Evolutionary conservation across 257 asterid species (phyloP).

Genomic region (Gynochthodes officinalis): DNA sequence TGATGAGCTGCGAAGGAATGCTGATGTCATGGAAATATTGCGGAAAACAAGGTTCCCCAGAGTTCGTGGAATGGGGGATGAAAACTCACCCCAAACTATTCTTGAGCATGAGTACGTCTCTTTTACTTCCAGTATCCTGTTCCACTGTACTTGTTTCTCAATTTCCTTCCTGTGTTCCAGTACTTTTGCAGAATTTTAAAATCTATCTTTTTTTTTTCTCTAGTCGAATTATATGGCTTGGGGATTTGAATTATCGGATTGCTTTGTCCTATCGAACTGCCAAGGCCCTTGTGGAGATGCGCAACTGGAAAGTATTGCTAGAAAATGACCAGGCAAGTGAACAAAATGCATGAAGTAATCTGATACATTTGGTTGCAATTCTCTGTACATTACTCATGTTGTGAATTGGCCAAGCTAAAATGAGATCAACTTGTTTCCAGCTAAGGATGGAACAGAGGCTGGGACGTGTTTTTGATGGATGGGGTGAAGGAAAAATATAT

Average conservation of each 20-base stretch:
- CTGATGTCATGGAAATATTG: slow-evolving; percentile 95
- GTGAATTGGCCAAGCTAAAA: neutral
- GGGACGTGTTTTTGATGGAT: slow-evolving; percentile 77
- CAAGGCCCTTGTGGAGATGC: slow-evolving; percentile 97
- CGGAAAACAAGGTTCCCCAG: slow-evolving; percentile 94
- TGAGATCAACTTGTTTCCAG: slow-evolving; percentile 36
- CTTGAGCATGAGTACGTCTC: slow-evolving; percentile 86
- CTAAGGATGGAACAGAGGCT: slow-evolving; percentile 69
- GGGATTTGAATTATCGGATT: slow-evolving; percentile 90
- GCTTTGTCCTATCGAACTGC: slow-evolving; percentile 86
- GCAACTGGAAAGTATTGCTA: slow-evolving; percentile 86
- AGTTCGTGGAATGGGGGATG: slow-evolving; percentile 63
- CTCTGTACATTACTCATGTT: neutral
- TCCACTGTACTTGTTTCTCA: neutral
- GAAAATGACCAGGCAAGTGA: slow-evolving; percentile 89
- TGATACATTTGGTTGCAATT: neutral
- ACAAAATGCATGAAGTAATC: neutral
- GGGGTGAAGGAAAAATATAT: slow-evolving; percentile 85
- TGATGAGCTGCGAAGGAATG: slow-evolving; percentile 85
- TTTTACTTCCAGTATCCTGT: neutral
- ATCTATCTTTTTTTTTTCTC: slow-evolving; percentile 17
- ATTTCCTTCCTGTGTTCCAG: neutral
- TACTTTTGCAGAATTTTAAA: slow-evolving; percentile 1
- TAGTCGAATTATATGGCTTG: slow-evolving; percentile 97
- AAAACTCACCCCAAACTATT: slow-evolving; percentile 81